Percentiles rank a stretch among this genome's conserved stretches.
phyloP scores from a whole-genome alignment of 805 yeast genomes.

The Candida koratica region DNA sequence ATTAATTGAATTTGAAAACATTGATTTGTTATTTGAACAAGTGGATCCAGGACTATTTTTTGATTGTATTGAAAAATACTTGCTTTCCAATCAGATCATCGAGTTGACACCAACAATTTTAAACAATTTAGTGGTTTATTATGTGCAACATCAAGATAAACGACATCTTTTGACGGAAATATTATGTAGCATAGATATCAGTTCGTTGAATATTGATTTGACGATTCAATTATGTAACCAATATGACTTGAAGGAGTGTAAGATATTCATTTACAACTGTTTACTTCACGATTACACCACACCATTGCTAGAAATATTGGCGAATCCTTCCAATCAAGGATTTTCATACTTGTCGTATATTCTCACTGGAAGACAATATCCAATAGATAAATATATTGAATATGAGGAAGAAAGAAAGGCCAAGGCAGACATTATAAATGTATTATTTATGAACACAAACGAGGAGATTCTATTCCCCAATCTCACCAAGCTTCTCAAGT shows the following conservation, averaged over 20 bases:
- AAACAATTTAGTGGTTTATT: constrained; percentile 55
- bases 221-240: constrained; percentile 60
- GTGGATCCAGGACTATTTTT: constrained; percentile 43
- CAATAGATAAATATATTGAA: constrained; percentile 54
- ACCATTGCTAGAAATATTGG: constrained; percentile 62
- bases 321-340: constrained; percentile 24
- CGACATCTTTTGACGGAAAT: constrained; percentile 59
- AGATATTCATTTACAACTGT: constrained; percentile 67
- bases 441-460: constrained; percentile 41
- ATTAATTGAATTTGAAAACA: constrained; percentile 3
- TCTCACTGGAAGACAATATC: constrained; percentile 77
- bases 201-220: constrained; percentile 71
- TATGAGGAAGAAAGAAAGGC: constrained; percentile 33
- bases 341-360: constrained; percentile 59
- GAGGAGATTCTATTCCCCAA: constrained; percentile 65
- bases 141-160: constrained; percentile 31
- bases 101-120: constrained; percentile 61
- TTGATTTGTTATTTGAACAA: constrained; percentile 18
- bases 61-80: constrained; percentile 48
- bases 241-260: constrained; percentile 56
- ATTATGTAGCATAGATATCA: constrained; percentile 64
- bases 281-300: constrained; percentile 66
- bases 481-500: constrained; percentile 51
- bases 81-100: constrained; percentile 43
- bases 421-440: constrained; percentile 49